Percentiles rank a stretch among this genome's conserved stretches.
Conservation (phyloP, 768 basidiomycete species). For the Sarcodon aspratus region DNA sequence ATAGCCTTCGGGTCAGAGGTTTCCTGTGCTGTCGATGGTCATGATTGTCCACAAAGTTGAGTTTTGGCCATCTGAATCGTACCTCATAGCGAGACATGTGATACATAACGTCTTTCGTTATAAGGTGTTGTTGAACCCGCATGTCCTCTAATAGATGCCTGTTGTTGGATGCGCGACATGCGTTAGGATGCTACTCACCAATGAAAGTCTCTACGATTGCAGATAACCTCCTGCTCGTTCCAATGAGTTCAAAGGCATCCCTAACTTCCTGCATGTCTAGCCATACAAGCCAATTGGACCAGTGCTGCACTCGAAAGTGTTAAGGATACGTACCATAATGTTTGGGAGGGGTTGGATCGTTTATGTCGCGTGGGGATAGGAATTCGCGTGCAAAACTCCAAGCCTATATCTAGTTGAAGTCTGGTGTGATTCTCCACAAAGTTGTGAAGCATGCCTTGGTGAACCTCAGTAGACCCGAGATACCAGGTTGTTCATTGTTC, state of each 20-base stretch:
- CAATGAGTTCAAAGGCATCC: constrained; percentile 47
- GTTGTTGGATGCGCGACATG: background rate
- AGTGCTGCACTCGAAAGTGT: constrained; percentile 3
- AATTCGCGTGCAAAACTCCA: constrained; percentile 46
- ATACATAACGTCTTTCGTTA: constrained; percentile 46
- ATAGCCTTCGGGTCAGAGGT: constrained; percentile 37
- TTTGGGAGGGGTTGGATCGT: constrained; percentile 19
- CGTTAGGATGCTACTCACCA: constrained; percentile 28
- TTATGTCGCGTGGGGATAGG: constrained; percentile 44
- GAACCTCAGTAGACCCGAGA: constrained; percentile 32
- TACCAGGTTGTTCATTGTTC: constrained; percentile 18
- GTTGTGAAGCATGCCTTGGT: constrained; percentile 35
- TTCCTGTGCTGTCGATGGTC: constrained; percentile 20
- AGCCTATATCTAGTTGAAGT: constrained; percentile 28
- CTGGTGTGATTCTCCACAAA: background rate
- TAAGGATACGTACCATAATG: constrained; percentile 16
- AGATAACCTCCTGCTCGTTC: constrained; percentile 46
- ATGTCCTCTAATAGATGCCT: constrained; percentile 41
- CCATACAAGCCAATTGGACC: background rate
- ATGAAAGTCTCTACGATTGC: constrained; percentile 62
- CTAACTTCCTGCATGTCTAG: constrained; percentile 38
- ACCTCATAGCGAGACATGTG: constrained; percentile 60
- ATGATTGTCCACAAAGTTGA: background rate
- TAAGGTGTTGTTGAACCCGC: constrained; percentile 42
- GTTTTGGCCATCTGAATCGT: constrained; percentile 2